phyloP scores from a whole-genome alignment of 1,284 basidiomycete genomes.

The Omphalotus olearius region DNA sequence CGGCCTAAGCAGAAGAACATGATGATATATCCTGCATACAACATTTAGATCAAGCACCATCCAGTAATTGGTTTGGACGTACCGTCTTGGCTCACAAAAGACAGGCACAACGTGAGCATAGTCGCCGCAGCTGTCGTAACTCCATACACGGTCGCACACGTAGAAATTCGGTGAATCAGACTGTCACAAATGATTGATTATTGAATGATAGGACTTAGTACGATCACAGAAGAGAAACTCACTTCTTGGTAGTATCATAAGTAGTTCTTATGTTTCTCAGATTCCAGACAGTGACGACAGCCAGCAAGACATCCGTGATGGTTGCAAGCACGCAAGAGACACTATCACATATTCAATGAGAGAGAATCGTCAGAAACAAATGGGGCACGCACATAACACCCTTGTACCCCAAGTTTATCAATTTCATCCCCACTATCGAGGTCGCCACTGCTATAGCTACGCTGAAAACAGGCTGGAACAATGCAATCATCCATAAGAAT shows the following conservation, averaged over 20 bases:
- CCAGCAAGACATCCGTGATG: constrained; percentile 1
- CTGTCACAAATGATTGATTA: not conserved
- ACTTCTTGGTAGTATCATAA: constrained; percentile 1
- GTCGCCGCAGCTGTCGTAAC: constrained; percentile 3
- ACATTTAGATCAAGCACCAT: not conserved
- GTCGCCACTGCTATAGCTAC: not conserved
- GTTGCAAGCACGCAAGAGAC: not conserved
- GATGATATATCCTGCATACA: constrained; percentile 4
- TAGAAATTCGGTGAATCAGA: constrained; percentile 4
- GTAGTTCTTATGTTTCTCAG: not conserved
- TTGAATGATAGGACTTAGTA: not conserved
- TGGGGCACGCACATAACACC: not conserved
- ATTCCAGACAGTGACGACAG: not conserved
- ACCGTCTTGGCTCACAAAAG: constrained; percentile 6
- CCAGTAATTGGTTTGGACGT: not conserved
- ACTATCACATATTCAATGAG: not conserved
- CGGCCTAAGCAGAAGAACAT: constrained; percentile 6
- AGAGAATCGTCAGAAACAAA: not conserved
- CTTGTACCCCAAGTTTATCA: not conserved
- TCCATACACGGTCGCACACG: constrained; percentile 7
- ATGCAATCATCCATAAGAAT: not conserved
- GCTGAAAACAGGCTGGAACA: not conserved
- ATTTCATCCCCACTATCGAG: not conserved
- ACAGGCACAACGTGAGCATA: not conserved
- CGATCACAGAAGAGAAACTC: not conserved